These are phyloP conservation scores for Clarireedia monteithiana DNA, from an alignment of 2,329 filamentous ascomycete species.

Conservation along the genomic window DNA sequence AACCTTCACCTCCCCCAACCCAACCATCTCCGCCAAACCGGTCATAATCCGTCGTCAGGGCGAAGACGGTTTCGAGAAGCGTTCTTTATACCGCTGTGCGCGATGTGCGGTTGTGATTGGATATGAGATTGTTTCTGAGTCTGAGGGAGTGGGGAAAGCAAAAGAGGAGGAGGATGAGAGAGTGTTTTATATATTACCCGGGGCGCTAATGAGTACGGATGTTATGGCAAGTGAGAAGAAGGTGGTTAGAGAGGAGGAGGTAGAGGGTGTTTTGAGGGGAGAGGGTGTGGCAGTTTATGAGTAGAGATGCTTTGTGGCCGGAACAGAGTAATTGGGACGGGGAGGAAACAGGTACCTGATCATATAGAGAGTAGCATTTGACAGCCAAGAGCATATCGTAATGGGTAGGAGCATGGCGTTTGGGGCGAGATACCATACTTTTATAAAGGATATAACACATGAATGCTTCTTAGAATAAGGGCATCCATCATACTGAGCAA, in stretches of 20 bases:
- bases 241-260: constrained; percentile 28
- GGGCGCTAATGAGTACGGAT: constrained; percentile 48
- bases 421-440: too few relatives aligned
- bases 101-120: constrained; percentile 54
- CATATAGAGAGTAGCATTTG: too few relatives aligned
- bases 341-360: too few relatives aligned
- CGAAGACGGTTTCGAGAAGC: constrained; percentile 61
- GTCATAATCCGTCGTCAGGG: constrained; percentile 17
- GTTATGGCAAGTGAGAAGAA: constrained; percentile 35
- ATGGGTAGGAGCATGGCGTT: too few relatives aligned
- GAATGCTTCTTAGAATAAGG: too few relatives aligned
- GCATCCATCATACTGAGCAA: too few relatives aligned
- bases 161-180: constrained; percentile 30
- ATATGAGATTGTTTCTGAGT: constrained; percentile 49
- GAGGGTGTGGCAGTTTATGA: constrained; percentile 28
- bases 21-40: background rate
- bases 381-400: too few relatives aligned
- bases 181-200: constrained; percentile 54
- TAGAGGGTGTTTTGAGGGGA: constrained; percentile 23
- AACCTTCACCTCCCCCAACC: background rate
- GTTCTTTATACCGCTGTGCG: constrained; percentile 49
- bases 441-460: too few relatives aligned
- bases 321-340: too few relatives aligned
- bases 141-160: constrained; percentile 11
- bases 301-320: constrained; percentile 17